Base-by-base conservation (phyloP, 495 filamentous ascomycete species). In the Mytilinidion resinicola region DNA sequence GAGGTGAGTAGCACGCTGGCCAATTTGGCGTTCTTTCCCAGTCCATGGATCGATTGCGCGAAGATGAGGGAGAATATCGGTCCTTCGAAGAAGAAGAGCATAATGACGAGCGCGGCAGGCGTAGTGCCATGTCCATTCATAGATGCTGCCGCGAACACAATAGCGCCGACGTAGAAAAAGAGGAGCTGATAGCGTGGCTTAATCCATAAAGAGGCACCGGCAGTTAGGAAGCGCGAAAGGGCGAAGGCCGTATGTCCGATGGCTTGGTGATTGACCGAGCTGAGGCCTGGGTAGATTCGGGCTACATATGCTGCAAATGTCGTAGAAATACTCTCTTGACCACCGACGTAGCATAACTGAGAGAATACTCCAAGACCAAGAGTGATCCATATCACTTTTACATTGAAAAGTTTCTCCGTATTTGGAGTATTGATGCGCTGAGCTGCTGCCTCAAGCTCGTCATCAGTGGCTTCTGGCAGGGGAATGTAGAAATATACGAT, bases 381-480 rank as follows among this genome's bases (percentile, higher is more conserved):
- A 0, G 82, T 85, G 19, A 83, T 53, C 73, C 78, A 83, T 19
- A 84, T 73, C 19, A 85, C 75, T 0, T 74, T 74, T 47, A 82
- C 43, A 0, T 75, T 73, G 15, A 19, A 77, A 7, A 73, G 14
- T 3, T 60, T 75, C 3, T 77, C 71, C 53, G 72, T 72, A 56
- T 83, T 79, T 57, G 79, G 78, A 34, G 74, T 75, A 30, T 72
- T 73, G 52, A 80, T 70, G 17, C 78, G 74, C 53, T 78, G 75
- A 20, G 81, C 77, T 17, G 82, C 62, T 51, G 78, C 76, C 58
- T 83, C 74, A 9, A 88, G 70, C 44, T 87, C 85, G 15, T 77
- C 74, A 62, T 87, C 85, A 1, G 81, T 80, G 4, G 83, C 83
- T 71, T 88, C 85, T 4, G 85, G 85, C 8, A 89, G 74, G 4